These are phyloP conservation scores for Thecaphora thlaspeos DNA, from an alignment of 1,284 basidiomycete species.

Conservation along the genomic window DNA sequence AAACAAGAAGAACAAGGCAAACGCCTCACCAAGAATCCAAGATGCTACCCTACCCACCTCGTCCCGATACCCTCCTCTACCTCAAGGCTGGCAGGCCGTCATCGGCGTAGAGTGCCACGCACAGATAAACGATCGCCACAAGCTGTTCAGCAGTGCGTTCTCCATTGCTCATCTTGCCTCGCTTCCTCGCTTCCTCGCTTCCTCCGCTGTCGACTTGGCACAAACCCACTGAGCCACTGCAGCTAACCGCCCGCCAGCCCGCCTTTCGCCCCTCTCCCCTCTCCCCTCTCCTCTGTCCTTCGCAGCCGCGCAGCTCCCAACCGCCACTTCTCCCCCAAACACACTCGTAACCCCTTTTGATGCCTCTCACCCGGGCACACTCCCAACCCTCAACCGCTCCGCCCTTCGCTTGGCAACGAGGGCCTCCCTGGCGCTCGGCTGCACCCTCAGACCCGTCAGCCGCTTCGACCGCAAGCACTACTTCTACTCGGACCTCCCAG, in stretches of 20 bases:
- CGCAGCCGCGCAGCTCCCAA: slow-evolving; percentile 58
- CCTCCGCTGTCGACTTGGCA: too few relatives aligned
- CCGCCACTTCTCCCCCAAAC: slow-evolving; percentile 67
- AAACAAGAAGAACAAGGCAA: background rate
- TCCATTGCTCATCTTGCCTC: too few relatives aligned
- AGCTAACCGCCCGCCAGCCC: too few relatives aligned
- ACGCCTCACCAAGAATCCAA: background rate
- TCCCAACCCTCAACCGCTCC: slow-evolving; percentile 74
- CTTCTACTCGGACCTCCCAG: slow-evolving; percentile 91
- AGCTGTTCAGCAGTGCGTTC: slow-evolving; percentile 80
- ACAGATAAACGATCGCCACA: slow-evolving; percentile 80
- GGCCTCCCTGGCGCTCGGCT: slow-evolving; percentile 77
- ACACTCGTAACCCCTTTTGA: slow-evolving; percentile 79
- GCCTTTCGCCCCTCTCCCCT: too few relatives aligned
- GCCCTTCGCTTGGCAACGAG: slow-evolving; percentile 79
- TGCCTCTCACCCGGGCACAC: slow-evolving; percentile 85
- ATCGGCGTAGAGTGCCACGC: slow-evolving; percentile 95
- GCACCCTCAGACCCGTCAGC: slow-evolving; percentile 62
- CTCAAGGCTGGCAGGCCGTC: slow-evolving; percentile 62
- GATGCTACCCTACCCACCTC: background rate
- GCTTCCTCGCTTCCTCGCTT: too few relatives aligned
- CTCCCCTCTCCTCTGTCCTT: too few relatives aligned
- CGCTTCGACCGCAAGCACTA: slow-evolving; percentile 87
- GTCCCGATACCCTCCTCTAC: slow-evolving; percentile 31
- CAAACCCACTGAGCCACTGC: too few relatives aligned